Conservation (phyloP, 805 yeast genomes). For the Yarrowia divulgata region DNA sequence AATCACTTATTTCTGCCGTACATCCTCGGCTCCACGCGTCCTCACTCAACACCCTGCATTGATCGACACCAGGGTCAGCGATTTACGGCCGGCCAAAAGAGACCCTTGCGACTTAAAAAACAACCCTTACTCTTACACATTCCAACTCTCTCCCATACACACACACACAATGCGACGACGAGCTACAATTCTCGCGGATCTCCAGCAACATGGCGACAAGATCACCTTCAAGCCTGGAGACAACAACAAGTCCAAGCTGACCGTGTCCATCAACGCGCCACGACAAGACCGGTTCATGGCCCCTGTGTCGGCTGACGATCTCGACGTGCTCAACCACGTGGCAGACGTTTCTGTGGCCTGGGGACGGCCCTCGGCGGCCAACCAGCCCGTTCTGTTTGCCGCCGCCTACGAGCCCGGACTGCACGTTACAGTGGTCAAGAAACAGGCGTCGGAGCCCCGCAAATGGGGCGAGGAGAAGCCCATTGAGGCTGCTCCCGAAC, state of each 20-base stretch:
- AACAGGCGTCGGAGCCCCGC: constrained; percentile 17
- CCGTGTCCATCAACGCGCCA: constrained; percentile 24
- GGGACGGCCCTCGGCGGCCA: constrained; percentile 8
- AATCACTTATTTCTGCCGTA: too few relatives aligned
- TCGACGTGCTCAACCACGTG: constrained; percentile 25
- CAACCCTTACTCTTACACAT: not conserved
- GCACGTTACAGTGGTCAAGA: constrained; percentile 30
- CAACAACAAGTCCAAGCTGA: constrained; percentile 30
- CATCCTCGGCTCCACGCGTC: not conserved
- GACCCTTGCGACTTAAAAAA: not conserved
- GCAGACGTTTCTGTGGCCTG: constrained; percentile 34
- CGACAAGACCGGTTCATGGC: constrained; percentile 32
- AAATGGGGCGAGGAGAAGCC: constrained; percentile 31
- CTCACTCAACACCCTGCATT: constrained; percentile 6
- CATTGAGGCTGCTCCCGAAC: not conserved
- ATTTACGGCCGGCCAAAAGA: constrained; percentile 1
- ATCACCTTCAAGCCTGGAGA: constrained; percentile 22
- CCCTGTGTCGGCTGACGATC: not conserved
- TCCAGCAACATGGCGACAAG: constrained; percentile 19
- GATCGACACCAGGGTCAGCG: constrained; percentile 37
- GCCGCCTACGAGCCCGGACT: constrained; percentile 27
- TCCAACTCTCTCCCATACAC: not conserved
- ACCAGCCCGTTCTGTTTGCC: constrained; percentile 20
- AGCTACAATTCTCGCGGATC: constrained; percentile 11
- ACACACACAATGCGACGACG: constrained; percentile 18